Conservation (phyloP, 192 early-diverging fungal genomes). For the Entomortierella chlamydospora region DNA sequence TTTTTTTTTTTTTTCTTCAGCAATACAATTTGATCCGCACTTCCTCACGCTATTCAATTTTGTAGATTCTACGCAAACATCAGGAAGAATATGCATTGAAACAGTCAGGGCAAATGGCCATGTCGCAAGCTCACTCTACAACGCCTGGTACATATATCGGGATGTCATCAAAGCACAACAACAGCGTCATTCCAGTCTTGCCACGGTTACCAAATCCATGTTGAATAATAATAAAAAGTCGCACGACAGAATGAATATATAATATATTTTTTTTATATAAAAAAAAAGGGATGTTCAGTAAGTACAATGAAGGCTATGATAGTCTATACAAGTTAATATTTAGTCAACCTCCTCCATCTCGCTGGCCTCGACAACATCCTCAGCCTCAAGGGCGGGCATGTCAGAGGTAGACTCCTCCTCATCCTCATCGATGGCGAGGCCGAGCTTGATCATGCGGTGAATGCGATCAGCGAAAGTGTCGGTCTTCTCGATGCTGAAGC, state of each 20-base stretch:
- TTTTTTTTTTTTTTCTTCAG: too few relatives aligned
- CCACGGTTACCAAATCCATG: constrained; percentile 27
- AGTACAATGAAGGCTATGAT: constrained; percentile 10
- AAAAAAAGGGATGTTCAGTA: background rate
- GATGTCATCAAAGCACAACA: constrained; percentile 31
- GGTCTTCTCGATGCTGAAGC: constrained; percentile 98
- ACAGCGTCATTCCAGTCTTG: constrained; percentile 28
- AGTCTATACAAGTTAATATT: too few relatives aligned
- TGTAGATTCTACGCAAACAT: constrained; percentile 41
- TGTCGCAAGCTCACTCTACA: constrained; percentile 18
- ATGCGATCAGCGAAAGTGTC: constrained; percentile 93
- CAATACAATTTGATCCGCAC: constrained; percentile 10
- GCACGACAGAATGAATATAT: too few relatives aligned
- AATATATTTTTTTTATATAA: too few relatives aligned
- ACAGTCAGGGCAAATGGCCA: constrained; percentile 16
- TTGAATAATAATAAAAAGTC: background rate
- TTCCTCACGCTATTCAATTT: background rate
- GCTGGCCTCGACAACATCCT: constrained; percentile 55
- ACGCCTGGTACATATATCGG: constrained; percentile 33
- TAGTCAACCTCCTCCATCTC: constrained; percentile 53
- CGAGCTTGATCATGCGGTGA: constrained; percentile 99
- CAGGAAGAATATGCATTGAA: constrained; percentile 38
- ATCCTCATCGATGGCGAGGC: constrained; percentile 95
- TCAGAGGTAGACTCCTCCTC: constrained; percentile 58
- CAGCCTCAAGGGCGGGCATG: constrained; percentile 56